Evolutionary conservation across 345 rosid species (phyloP).

Genomic region (Arabidopsis thaliana): TAIR10.1 NC_003074.8:7561001-7561500

Average conservation of each 20-base stretch:
- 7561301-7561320: constrained; percentile 77
- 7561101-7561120: neutral
- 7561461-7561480: constrained; percentile 79
- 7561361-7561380: neutral
- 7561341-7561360: neutral
- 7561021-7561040: constrained; percentile 49
- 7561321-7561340: constrained; percentile 50
- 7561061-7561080: constrained; percentile 57
- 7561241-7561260: constrained; percentile 80
- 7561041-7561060: constrained; percentile 47
- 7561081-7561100: neutral
- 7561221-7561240: constrained; percentile 91
- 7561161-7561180: constrained; percentile 79
- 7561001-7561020: constrained; percentile 23
- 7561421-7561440: constrained; percentile 77
- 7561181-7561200: constrained; percentile 64
- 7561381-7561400: neutral
- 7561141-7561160: constrained; percentile 10
- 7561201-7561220: constrained; percentile 63
- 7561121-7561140: constrained; percentile 14
- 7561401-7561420: neutral
- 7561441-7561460: constrained; percentile 79
- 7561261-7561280: constrained; percentile 67
- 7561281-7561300: constrained; percentile 67
- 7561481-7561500: constrained; percentile 82